Conservation (phyloP, 352 stramenopile species). For the Stephanocyclus meneghinianus region DNA sequence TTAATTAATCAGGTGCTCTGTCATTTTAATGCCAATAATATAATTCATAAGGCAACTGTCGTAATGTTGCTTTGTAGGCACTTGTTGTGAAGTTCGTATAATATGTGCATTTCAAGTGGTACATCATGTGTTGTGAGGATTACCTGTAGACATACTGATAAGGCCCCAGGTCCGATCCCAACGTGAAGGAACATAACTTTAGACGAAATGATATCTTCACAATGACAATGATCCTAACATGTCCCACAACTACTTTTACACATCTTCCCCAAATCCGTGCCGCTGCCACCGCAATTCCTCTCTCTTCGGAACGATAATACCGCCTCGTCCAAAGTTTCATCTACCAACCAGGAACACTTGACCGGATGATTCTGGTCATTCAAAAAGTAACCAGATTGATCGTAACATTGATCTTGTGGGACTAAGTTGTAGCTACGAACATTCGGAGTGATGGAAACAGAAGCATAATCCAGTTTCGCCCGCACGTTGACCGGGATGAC, state of each 20-base stretch:
- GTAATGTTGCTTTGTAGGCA: too few relatives aligned
- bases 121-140: too few relatives aligned
- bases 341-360: constrained; percentile 41
- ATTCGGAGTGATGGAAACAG: background rate
- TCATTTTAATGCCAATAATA: too few relatives aligned
- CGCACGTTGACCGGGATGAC: background rate
- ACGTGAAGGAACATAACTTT: background rate
- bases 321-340: constrained; percentile 7
- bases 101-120: too few relatives aligned
- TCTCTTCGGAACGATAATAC: constrained; percentile 10
- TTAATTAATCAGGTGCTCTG: too few relatives aligned
- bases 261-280: constrained; percentile 44
- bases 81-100: too few relatives aligned
- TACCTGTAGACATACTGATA: too few relatives aligned
- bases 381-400: constrained; percentile 35
- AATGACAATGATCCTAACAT: constrained; percentile 6
- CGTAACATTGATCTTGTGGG: constrained; percentile 26
- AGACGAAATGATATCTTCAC: background rate
- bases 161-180: background rate
- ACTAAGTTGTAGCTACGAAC: background rate
- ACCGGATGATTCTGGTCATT: constrained; percentile 20
- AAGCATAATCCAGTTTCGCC: background rate
- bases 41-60: too few relatives aligned
- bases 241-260: constrained; percentile 38
- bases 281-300: constrained; percentile 29